These are phyloP conservation scores for Moricandia moricandioides DNA, from an alignment of 345 rosid genomes.

Conservation along the genomic window DNA sequence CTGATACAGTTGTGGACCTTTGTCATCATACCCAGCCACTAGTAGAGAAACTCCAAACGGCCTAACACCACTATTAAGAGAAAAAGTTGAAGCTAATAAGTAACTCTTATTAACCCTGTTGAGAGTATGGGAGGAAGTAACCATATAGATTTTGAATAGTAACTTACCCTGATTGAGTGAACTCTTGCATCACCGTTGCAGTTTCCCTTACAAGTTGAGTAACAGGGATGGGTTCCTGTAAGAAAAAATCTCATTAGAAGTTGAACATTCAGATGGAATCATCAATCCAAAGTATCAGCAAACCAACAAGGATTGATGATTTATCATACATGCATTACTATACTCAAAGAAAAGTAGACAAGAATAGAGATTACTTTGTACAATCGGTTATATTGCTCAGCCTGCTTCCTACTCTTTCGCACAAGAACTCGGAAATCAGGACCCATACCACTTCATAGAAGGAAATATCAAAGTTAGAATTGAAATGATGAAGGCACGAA, in stretches of 20 bases:
- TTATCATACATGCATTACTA: background rate
- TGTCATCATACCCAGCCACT: constrained; percentile 94
- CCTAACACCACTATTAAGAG: constrained; percentile 69
- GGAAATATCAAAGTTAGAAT: background rate
- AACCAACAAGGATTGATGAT: constrained; percentile 1
- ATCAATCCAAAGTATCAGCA: constrained; percentile 1
- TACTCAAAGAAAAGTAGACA: background rate
- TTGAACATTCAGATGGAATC: no score
- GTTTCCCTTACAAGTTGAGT: constrained; percentile 96
- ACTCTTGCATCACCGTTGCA: constrained; percentile 98
- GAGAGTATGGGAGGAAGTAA: background rate
- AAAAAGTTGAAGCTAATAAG: background rate
- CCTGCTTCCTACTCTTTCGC: constrained; percentile 94
- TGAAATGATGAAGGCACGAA: background rate
- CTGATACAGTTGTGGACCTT: constrained; percentile 94
- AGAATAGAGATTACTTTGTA: constrained; percentile 53
- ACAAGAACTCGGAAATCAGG: constrained; percentile 95
- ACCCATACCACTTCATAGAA: constrained; percentile 83
- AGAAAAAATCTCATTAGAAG: background rate
- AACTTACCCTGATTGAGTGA: constrained; percentile 90
- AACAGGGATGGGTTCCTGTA: constrained; percentile 92
- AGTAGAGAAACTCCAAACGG: constrained; percentile 95
- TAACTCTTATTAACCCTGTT: no score
- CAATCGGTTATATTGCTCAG: constrained; percentile 72
- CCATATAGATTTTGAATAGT: background rate